These are phyloP conservation scores for Pistacia atlantica DNA, from an alignment of 345 rosid genomes.

Conservation along the genomic window DNA sequence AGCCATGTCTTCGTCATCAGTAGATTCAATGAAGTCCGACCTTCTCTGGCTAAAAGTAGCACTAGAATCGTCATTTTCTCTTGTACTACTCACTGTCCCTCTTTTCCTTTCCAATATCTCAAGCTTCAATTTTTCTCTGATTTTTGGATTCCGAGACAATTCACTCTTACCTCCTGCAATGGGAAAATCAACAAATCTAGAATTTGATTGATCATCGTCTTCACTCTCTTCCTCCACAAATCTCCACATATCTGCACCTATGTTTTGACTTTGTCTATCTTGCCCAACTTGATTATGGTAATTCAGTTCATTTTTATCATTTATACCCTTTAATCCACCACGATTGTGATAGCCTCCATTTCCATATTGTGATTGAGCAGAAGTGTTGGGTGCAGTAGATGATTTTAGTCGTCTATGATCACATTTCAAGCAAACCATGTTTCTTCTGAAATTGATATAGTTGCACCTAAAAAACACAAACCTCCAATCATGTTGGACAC, in stretches of 20 bases:
- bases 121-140: slow-evolving; percentile 54
- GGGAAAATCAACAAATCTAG: slow-evolving; percentile 54
- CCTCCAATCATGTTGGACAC: background rate
- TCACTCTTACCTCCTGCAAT: slow-evolving; percentile 58
- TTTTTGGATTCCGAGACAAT: slow-evolving; percentile 40
- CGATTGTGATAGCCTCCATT: slow-evolving; percentile 7
- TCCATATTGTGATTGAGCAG: slow-evolving; percentile 17
- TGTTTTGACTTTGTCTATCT: slow-evolving; percentile 18
- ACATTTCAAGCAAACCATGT: slow-evolving; percentile 81
- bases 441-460: slow-evolving; percentile 80
- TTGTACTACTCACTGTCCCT: slow-evolving; percentile 6
- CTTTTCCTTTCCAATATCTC: slow-evolving; percentile 42
- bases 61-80: slow-evolving; percentile 26
- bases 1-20: slow-evolving; percentile 63
- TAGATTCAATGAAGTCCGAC: slow-evolving; percentile 34
- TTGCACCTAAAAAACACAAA: slow-evolving; percentile 56
- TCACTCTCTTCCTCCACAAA: slow-evolving; percentile 48
- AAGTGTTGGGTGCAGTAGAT: slow-evolving; percentile 27
- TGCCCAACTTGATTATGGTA: background rate
- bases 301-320: background rate
- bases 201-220: slow-evolving; percentile 14
- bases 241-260: slow-evolving; percentile 44
- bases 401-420: slow-evolving; percentile 73
- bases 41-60: slow-evolving; percentile 27
- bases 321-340: background rate